Conservation (phyloP, 1,284 basidiomycete species). For the Sparassis latifolia region DNA sequence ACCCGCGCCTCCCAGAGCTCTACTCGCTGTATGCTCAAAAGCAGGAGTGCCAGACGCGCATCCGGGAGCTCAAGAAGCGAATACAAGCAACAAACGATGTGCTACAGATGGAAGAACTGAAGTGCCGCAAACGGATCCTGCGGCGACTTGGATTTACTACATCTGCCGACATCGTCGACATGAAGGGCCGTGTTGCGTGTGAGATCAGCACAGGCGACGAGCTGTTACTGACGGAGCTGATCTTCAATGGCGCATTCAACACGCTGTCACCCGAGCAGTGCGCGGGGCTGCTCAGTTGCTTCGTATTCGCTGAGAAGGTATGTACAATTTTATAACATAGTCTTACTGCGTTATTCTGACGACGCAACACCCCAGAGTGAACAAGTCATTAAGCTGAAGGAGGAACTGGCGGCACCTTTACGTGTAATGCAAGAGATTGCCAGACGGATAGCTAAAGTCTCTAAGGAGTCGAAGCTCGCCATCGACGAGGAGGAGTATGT, state of each 20-base stretch:
- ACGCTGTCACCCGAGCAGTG: conserved; percentile 86
- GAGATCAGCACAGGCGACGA: conserved; percentile 99
- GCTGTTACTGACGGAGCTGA: conserved; percentile 91
- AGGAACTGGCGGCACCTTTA: conserved; percentile 89
- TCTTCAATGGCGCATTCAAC: conserved; percentile 97
- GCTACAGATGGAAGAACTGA: conserved; percentile 95
- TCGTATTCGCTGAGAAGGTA: conserved; percentile 96
- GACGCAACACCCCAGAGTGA: conserved; percentile 59
- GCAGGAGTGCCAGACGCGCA: conserved; percentile 61
- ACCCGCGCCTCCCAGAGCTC: conserved; percentile 67
- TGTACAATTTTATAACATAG: not conserved
- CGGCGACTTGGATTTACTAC: conserved; percentile 90
- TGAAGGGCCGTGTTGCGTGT: conserved; percentile 97
- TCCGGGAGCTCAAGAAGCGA: conserved; percentile 75
- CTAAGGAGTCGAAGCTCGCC: conserved; percentile 86
- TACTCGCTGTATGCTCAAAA: conserved; percentile 82
- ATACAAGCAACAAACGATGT: conserved; percentile 90
- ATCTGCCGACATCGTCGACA: conserved; percentile 88
- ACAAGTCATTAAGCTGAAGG: conserved; percentile 79
- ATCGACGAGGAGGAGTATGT: conserved; percentile 96
- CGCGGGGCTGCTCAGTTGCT: conserved; percentile 90
- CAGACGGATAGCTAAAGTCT: conserved; percentile 90
- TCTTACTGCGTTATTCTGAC: not conserved
- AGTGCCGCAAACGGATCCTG: conserved; percentile 90
- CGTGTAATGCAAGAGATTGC: conserved; percentile 95